Evolutionary conservation across 164 flowering plant genomes (phyloP).

Genomic region (Cinnamomum micranthum): DNA sequence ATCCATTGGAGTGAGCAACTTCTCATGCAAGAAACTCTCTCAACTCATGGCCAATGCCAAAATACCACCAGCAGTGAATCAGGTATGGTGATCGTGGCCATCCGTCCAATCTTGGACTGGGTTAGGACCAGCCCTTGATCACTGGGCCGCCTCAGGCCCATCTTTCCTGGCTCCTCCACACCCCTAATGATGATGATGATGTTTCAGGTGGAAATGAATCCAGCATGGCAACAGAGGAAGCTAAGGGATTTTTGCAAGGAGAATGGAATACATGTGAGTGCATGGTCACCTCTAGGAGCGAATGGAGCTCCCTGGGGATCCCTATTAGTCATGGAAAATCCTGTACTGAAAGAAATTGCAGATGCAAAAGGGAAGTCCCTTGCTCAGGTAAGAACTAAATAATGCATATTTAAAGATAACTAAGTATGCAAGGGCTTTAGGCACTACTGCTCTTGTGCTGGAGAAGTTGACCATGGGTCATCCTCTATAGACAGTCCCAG

Average conservation of each 20-base stretch:
- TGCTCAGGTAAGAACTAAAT: constrained; percentile 22
- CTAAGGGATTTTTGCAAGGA: constrained; percentile 22
- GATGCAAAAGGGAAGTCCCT: constrained; percentile 21
- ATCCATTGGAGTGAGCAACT: constrained; percentile 25
- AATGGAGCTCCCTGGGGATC: constrained; percentile 23
- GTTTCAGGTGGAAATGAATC: constrained; percentile 28
- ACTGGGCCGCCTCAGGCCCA: background rate
- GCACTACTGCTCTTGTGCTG: too few relatives aligned
- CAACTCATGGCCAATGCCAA: constrained; percentile 10
- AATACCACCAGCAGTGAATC: constrained; percentile 23
- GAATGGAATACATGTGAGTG: constrained; percentile 25
- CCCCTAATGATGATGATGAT: background rate
- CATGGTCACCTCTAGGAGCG: constrained; percentile 29
- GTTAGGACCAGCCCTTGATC: background rate
- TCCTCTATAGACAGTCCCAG: too few relatives aligned
- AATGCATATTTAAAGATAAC: too few relatives aligned
- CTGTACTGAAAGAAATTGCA: constrained; percentile 27
- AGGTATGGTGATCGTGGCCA: constrained; percentile 1
- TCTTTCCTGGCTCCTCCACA: background rate
- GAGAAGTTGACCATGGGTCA: too few relatives aligned
- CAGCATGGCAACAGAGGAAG: constrained; percentile 26
- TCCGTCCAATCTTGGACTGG: background rate
- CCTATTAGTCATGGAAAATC: constrained; percentile 13
- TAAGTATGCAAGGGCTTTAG: too few relatives aligned
- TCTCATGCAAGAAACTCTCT: constrained; percentile 22